Base-by-base conservation (phyloP, 2,329 filamentous ascomycete genomes). In the Talaromyces islandicus region DNA sequence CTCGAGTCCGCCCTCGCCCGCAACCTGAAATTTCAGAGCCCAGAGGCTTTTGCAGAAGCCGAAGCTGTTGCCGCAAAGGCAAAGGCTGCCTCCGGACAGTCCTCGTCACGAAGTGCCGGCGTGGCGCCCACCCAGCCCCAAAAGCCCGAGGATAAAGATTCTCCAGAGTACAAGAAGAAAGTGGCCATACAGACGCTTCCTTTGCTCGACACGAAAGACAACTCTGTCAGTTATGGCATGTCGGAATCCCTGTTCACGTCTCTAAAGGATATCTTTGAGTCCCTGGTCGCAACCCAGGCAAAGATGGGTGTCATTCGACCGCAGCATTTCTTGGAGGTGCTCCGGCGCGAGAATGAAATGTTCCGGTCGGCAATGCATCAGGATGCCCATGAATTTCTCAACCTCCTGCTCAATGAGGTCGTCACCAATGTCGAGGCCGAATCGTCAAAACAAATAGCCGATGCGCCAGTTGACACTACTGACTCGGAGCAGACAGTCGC, bases 141-240 rank as follows among this genome's bases (percentile, higher is more conserved):
- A 60, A 88, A 92, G 67, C 90, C 91, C 9, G 94, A 97, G 73
- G 94, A 97, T 70, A 96, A 92, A 73, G 92, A 97, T 70, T 92
- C 92, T 1, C 91, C 93, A 0, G 94, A 99, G 76, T 96, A 94
- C 78, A 97, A 97, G 78, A 99, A 99, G 81, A 97, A 96, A 77
- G 87, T 94, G 72, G 92, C 92, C 19, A 87, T 97, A 80, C 82
- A 92, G 62, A 89, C 88, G 50, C 91, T 94, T 0, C 94, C 94
- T 0, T 88, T 97, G 41, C 75, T 97, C 60, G 90, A 95, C 68
- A 84, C 97, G 74, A 88, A 89, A 67, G 91, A 95, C 68, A 94
- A 92, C 70, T 83, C 88, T 7, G 81, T 82, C 52, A 85, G 87
- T 19, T 96, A 97, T 70, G 91, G 90, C 67, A 97, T 97, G 92